phyloP scores from a whole-genome alignment of 768 basidiomycete species.

The Termitomyces bulborhizus region DNA sequence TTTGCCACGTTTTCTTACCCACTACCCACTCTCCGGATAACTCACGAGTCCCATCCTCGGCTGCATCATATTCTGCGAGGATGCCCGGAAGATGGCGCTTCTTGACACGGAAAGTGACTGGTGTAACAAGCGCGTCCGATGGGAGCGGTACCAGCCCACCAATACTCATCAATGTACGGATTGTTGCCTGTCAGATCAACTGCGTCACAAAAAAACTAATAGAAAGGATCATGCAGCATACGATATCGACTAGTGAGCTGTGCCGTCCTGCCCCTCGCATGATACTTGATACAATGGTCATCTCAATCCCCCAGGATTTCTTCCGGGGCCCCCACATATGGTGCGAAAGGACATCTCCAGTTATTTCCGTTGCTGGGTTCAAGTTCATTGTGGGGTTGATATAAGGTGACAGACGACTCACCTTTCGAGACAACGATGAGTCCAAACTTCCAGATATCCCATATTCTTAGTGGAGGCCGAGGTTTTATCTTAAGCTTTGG shows the following conservation, averaged over 20 bases:
- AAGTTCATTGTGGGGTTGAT: background rate
- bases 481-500: constrained; percentile 57
- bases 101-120: constrained; percentile 84
- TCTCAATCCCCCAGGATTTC: constrained; percentile 91
- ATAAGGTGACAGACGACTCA: constrained; percentile 15
- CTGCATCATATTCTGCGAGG: constrained; percentile 63
- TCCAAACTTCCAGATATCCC: constrained; percentile 71
- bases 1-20: constrained; percentile 86
- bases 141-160: constrained; percentile 81
- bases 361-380: constrained; percentile 36
- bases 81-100: constrained; percentile 73
- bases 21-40: constrained; percentile 96
- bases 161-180: constrained; percentile 67
- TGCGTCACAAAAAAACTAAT: background rate
- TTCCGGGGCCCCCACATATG: constrained; percentile 83
- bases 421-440: constrained; percentile 64
- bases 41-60: constrained; percentile 74
- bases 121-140: constrained; percentile 90
- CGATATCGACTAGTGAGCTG: constrained; percentile 79
- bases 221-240: constrained; percentile 26
- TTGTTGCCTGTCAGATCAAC: constrained; percentile 30
- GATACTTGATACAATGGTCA: constrained; percentile 83
- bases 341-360: constrained; percentile 69
- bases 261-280: constrained; percentile 82
- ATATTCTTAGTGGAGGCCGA: constrained; percentile 48